Conservation (phyloP, 23 red algal genomes). For the Cyanidioschyzon merolae region DNA sequence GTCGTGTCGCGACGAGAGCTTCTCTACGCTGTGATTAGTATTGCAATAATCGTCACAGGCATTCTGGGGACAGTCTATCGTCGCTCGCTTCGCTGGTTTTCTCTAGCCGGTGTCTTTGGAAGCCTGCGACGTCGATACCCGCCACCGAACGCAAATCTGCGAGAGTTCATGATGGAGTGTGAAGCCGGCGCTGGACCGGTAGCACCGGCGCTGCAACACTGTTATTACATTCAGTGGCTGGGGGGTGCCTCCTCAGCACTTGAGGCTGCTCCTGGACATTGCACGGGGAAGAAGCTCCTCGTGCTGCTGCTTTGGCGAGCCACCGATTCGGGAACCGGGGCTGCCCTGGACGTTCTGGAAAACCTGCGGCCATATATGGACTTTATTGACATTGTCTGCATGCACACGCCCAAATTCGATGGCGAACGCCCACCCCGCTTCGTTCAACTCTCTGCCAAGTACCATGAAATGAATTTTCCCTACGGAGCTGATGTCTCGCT, state of each 20-base stretch:
- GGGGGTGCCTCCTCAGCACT: background rate
- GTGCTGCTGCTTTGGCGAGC: slow-evolving; percentile 5
- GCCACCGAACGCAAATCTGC: background rate
- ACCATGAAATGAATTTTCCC: slow-evolving; percentile 27
- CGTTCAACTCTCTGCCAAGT: background rate
- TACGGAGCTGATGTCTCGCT: slow-evolving; percentile 21
- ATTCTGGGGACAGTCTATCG: background rate
- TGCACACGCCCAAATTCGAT: slow-evolving; percentile 29
- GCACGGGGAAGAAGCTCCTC: slow-evolving; percentile 1
- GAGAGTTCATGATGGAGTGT: slow-evolving; percentile 14
- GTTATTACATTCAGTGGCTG: slow-evolving; percentile 5
- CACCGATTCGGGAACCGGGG: background rate
- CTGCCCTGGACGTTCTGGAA: slow-evolving; percentile 1
- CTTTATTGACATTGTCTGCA: slow-evolving; percentile 1
- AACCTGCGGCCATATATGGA: background rate
- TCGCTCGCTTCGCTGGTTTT: background rate
- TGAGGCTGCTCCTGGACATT: slow-evolving; percentile 3
- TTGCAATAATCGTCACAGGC: background rate
- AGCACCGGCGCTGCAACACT: slow-evolving; percentile 8
- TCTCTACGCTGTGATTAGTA: background rate
- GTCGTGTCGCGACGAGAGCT: background rate
- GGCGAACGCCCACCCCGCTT: slow-evolving; percentile 8
- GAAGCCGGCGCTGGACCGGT: background rate
- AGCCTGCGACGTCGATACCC: background rate
- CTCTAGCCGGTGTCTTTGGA: background rate